Percentiles rank a stretch among this genome's conserved stretches.
Evolutionary conservation across 495 filamentous ascomycete genomes (phyloP).

Genomic region (Tuber calosporum): DNA sequence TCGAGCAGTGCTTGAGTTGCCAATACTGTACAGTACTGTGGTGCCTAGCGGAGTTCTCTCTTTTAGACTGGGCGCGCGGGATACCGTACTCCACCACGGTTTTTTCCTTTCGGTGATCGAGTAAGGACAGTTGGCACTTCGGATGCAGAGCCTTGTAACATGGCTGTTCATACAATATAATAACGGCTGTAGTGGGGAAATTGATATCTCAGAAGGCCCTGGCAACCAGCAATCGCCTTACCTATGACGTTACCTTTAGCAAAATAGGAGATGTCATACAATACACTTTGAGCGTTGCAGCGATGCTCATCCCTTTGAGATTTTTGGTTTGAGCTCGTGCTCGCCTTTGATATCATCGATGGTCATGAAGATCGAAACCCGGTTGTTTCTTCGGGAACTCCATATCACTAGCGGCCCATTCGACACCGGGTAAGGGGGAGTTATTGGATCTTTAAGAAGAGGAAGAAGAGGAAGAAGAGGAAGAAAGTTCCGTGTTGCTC

Average conservation of each 20-base stretch:
- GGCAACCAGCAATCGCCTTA: neutral
- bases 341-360: neutral
- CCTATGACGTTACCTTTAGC: neutral
- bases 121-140: neutral
- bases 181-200: neutral
- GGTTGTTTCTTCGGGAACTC: neutral
- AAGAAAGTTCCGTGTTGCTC: neutral
- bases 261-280: neutral
- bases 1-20: neutral
- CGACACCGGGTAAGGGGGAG: neutral
- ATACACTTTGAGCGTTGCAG: neutral
- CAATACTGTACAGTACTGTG: neutral
- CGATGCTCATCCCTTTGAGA: neutral
- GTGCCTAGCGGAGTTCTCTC: neutral
- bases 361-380: neutral
- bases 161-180: neutral
- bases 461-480: neutral
- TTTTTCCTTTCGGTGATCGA: neutral
- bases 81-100: neutral
- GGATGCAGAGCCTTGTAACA: neutral
- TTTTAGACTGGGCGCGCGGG: neutral
- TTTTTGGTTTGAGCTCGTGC: neutral
- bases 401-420: neutral
- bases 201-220: neutral
- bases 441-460: neutral